A percentile compares a stretch with the other conserved stretches of the same genome.
Conservation (phyloP, 1,139 yeast species). For the Candida neerlandica region DNA sequence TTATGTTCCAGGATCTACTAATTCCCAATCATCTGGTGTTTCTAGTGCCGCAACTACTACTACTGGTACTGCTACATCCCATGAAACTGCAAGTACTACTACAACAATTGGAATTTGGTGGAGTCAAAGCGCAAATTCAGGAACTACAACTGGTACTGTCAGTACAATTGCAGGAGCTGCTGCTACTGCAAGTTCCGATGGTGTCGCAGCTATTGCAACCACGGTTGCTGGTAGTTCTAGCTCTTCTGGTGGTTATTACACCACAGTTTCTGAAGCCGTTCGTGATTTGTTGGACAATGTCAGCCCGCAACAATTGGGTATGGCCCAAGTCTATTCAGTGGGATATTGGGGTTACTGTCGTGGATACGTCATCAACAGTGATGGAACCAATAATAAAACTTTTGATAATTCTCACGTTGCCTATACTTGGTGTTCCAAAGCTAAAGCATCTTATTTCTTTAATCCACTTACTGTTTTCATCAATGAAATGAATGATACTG, state of each 20-base stretch:
- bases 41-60: constrained; percentile 6
- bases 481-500: constrained; percentile 33
- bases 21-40: not conserved
- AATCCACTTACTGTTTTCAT: constrained; percentile 55
- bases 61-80: constrained; percentile 9
- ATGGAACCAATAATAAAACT: constrained; percentile 14
- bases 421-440: constrained; percentile 58
- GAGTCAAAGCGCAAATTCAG: not conserved
- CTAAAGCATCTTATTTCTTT: constrained; percentile 50
- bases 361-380: constrained; percentile 37
- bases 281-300: constrained; percentile 19
- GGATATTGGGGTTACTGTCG: constrained; percentile 78
- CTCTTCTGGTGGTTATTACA: constrained; percentile 14
- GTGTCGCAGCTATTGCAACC: constrained; percentile 10
- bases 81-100: constrained; percentile 5
- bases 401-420: constrained; percentile 38
- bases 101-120: not conserved
- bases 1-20: constrained; percentile 1
- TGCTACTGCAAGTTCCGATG: not conserved
- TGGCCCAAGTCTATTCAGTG: constrained; percentile 62
- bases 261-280: constrained; percentile 17
- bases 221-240: constrained; percentile 4
- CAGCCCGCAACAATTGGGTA: constrained; percentile 42
- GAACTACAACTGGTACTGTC: constrained; percentile 6
- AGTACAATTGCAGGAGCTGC: constrained; percentile 2